Base-by-base conservation (phyloP, 2,329 filamentous ascomycete species). In the Cephalotrichum gorgonifer region DNA sequence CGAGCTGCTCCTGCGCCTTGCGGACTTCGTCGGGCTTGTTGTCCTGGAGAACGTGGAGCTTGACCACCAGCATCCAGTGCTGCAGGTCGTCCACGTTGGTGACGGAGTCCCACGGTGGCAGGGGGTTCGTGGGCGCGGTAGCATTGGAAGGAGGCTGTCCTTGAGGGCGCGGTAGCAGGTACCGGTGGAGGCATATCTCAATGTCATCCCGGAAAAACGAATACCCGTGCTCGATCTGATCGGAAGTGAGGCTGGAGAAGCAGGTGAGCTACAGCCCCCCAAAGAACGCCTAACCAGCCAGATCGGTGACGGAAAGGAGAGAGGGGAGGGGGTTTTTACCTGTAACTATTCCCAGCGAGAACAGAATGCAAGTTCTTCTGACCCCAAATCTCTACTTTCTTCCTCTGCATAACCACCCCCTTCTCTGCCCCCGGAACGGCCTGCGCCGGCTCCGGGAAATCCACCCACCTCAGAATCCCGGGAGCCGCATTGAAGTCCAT, bases 401-500 rank as follows among this genome's bases (percentile, higher is more conserved):
- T 78, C 35, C 76, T 68, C 57, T 78, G 72, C 9, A 68, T 74
- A 30, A 78, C 60, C 44, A 65, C 30, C 8, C 72, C 68, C 14
- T 69, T 65, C 35, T 48, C 46, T 4, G 23, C 33, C 38, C 26
- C 26, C 17, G 43, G 33, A 43, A 50, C 43, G 11, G 72, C 67
- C n/a, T 68, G 64, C 1, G 71, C 65, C 15, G 78, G 78, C 52
- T 83, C 79, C 1, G 80, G 79, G 42, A 82, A 68, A 54, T 83
- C 79, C 6, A 67, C 73, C 76, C 78, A 84, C 42, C 73, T 66
- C 50, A 83, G 59, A 3, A 73, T 70, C 17, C 75, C 77, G 0
- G 64, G 64, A 1, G 63, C 58, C 6, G 62, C 56, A 51, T 76
- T 70, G 38, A 74, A 65, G 35, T 73, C 66, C 50, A 59, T 55